These are phyloP conservation scores for Casaregolazyma lundiana DNA, from an alignment of 1,139 yeast species.

Conservation along the genomic window DNA sequence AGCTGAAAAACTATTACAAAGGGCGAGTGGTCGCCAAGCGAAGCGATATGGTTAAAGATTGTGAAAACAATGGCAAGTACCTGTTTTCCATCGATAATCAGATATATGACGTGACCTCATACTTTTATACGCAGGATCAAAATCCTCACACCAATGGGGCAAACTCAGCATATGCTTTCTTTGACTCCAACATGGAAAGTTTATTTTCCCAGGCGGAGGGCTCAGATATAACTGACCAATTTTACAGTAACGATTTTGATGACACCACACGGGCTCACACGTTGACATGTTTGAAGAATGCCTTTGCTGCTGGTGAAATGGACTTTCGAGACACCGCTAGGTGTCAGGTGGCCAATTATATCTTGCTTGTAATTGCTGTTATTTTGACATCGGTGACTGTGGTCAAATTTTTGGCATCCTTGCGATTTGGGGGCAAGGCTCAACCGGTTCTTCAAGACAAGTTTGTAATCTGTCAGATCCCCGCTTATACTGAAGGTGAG, in stretches of 20 bases:
- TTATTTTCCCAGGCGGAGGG: conserved; percentile 34
- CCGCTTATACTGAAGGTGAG: conserved; percentile 41
- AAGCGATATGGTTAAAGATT: conserved; percentile 23
- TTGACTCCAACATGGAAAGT: conserved; percentile 30
- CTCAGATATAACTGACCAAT: conserved; percentile 31
- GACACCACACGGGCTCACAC: conserved; percentile 27
- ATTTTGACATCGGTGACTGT: conserved; percentile 36
- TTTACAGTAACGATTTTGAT: conserved; percentile 23
- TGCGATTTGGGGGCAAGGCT: conserved; percentile 35
- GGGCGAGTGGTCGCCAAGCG: conserved; percentile 37
- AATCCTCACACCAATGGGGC: conserved; percentile 11
- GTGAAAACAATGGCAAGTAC: conserved; percentile 26
- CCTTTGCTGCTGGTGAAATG: conserved; percentile 33
- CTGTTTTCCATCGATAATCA: conserved; percentile 33
- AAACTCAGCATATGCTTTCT: conserved; percentile 26
- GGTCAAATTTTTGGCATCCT: conserved; percentile 37
- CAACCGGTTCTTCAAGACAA: conserved; percentile 37
- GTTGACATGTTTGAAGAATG: conserved; percentile 35
- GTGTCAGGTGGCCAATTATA: conserved; percentile 38
- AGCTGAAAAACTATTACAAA: conserved; percentile 33
- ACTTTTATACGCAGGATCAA: conserved; percentile 29
- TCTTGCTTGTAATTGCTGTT: conserved; percentile 36
- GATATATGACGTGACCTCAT: conserved; percentile 38
- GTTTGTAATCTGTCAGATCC: conserved; percentile 40
- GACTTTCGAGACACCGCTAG: conserved; percentile 38